phyloP scores from a whole-genome alignment of 2,329 filamentous ascomycete species.

The Gliomastix tumulicola region DNA sequence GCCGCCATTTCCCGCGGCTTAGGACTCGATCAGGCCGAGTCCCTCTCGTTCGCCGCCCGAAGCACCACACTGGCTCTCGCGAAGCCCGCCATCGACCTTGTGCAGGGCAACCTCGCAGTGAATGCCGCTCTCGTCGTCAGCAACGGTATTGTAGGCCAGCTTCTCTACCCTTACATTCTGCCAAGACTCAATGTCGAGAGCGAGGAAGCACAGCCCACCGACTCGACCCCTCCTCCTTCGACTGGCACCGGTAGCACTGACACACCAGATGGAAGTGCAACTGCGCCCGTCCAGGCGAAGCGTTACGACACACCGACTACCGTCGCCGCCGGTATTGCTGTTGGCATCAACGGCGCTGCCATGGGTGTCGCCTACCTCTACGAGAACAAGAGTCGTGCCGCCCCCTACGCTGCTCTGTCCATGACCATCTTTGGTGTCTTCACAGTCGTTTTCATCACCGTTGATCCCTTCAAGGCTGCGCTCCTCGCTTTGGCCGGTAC shows the following conservation, averaged over 20 bases:
- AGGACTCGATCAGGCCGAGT: constrained; percentile 23
- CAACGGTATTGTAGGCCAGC: constrained; percentile 39
- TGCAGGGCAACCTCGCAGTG: constrained; percentile 36
- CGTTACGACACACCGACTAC: constrained; percentile 23
- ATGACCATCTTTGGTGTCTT: constrained; percentile 52
- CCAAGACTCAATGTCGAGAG: not conserved
- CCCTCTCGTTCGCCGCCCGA: constrained; percentile 40
- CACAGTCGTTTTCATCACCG: constrained; percentile 46
- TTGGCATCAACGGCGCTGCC: constrained; percentile 52
- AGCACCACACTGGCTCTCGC: constrained; percentile 43
- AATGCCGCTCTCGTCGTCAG: constrained; percentile 45
- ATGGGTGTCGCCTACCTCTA: constrained; percentile 54
- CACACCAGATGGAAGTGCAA: not conserved
- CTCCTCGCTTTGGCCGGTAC: constrained; percentile 22
- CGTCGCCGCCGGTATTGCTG: constrained; percentile 42
- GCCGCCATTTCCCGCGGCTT: constrained; percentile 26
- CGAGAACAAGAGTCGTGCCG: constrained; percentile 42
- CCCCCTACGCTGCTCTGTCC: constrained; percentile 47
- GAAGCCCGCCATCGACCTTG: constrained; percentile 34
- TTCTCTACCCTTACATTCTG: constrained; percentile 28
- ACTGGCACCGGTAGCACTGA: not conserved
- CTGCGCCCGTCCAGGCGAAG: not conserved
- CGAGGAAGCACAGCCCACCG: too few species aligned
- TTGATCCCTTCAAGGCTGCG: constrained; percentile 34
- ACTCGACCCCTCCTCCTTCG: too few species aligned